Base-by-base conservation (phyloP, 805 yeast species). In the Komagataella kurtzmanii region DNA sequence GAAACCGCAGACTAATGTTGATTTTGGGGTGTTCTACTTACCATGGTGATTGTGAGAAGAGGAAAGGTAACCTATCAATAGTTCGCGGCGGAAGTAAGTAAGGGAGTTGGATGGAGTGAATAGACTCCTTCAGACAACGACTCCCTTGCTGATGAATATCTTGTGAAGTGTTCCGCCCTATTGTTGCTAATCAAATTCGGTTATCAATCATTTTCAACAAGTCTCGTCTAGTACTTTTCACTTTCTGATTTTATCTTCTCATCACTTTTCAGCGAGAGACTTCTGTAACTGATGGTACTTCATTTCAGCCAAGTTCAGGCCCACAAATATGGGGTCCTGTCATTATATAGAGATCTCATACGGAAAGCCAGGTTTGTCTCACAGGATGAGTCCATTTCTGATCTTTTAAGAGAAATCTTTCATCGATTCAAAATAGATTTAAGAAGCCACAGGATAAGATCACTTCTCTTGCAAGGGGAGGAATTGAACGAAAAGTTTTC, bases 311-410 rank as follows among this genome's bases (percentile, higher is more conserved):
- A 49, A 40, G 51, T 55, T 45, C 12, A 24, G 14, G 45, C 45
- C 24, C 61, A 58, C 52, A 51, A 52, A 10, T 17, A 44, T 17
- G 49, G 56, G 3, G 58, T 59, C 17, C 46, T 54, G 18, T 17
- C 30, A 18, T 21, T 51, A 10, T 51, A 51, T 48, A 43, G 53
- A 21, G 17, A 45, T 23, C 49, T 51, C n/a, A n/a, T 51, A 24
- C 18, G 53, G 30, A 21, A 24, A 43, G 21, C 19, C 14, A 10
- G 40, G 12, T 30, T 30, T 3, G 40, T 30, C 40, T 30, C 40
- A 1, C 40, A 30, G 14, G 40, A 30, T 14, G 40, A 30, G 40
- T 10, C 40, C 14, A 8, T 30, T 30, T 30, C 40, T 30, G 40
- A 6, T 30, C 40, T 30, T 30, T 10, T 30, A 2, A 30, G 14